phyloP scores from a whole-genome alignment of 192 early-diverging fungal genomes.

The Spinellus fusiger region DNA sequence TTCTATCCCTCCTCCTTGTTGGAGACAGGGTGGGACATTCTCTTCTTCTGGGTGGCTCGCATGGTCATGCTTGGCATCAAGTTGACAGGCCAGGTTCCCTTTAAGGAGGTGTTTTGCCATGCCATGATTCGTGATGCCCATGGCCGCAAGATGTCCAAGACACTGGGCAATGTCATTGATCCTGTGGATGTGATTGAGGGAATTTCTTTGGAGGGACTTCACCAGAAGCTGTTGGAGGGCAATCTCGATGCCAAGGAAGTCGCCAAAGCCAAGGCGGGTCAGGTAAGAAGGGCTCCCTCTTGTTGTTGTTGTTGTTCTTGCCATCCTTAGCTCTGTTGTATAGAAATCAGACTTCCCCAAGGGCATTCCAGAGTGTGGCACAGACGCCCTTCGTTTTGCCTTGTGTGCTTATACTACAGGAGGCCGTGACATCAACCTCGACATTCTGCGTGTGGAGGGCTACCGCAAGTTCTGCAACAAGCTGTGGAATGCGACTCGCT shows the following conservation, averaged over 20 bases:
- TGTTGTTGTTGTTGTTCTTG: neutral
- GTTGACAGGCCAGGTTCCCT: slow-evolving; percentile 92
- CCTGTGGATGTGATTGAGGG: slow-evolving; percentile 96
- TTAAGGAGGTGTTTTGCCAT: slow-evolving; percentile 94
- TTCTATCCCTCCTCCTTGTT: slow-evolving; percentile 91
- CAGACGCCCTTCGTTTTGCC: slow-evolving; percentile 88
- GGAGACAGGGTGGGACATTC: slow-evolving; percentile 98
- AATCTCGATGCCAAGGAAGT: slow-evolving; percentile 92
- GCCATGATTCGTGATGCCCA: slow-evolving; percentile 97
- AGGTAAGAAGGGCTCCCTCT: slow-evolving; percentile 26
- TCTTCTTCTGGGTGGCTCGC: slow-evolving; percentile 99
- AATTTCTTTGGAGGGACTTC: slow-evolving; percentile 73
- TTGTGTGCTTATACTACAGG: slow-evolving; percentile 70
- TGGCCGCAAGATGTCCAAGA: slow-evolving; percentile 98
- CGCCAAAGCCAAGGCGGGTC: slow-evolving; percentile 77
- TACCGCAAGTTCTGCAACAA: slow-evolving; percentile 99
- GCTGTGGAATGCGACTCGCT: slow-evolving; percentile 96
- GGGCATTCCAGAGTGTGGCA: slow-evolving; percentile 97
- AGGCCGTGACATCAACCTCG: slow-evolving; percentile 89
- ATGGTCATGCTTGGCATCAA: slow-evolving; percentile 99
- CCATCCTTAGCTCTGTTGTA: neutral
- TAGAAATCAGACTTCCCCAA: slow-evolving; percentile 80
- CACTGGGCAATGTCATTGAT: slow-evolving; percentile 96
- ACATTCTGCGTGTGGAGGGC: slow-evolving; percentile 94
- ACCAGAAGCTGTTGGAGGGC: slow-evolving; percentile 69